Evolutionary conservation across 345 rosid genomes (phyloP), one percentile per base, ranked within the genome.

Genomic region (Stellera chamaejasme): DNA sequence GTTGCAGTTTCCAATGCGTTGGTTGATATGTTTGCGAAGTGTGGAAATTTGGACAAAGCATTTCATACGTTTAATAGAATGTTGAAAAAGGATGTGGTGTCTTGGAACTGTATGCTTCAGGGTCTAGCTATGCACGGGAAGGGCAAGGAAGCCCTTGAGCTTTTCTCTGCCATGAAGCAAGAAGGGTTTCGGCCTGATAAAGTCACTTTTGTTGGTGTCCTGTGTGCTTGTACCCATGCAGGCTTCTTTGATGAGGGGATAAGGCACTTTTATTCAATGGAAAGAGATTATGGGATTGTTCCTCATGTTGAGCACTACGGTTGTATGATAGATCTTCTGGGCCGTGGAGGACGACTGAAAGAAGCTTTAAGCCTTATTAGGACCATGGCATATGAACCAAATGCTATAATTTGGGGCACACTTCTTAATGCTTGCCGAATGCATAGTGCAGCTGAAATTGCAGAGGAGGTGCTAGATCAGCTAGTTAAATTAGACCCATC

Each of bases 81-180:
- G 82, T 43, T 58, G 1, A 68, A 70, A 71, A 84, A 73, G 75
- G 94, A 92, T 53, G 59, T 76, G 14, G 77, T 81, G 48, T 86
- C 99, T 11, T 93, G 99, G 99, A 93, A 88, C 75, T 72, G 80
- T 48, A 82, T 93, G 84, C 71, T 93, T 59, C 87, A 82, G 1
- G 96, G 94, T 61, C 69, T 89, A 43, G 99, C 94, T 2, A 75
- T 77, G 77, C 90, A 93, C 39, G 96, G 97, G 13, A 75, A 72
- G 44, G 89, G 89, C n/a, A 69, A 71, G 62, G 59, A 77, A 75
- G 89, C 94, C 2, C 84, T 93, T 36, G 28, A 70, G 67, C 73
- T 86, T 60, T 89, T 86, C 43, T 78, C 79, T 53, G 75, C 69
- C 57, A 86, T 92, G 98, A 69, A 67, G 62, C 72, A 52, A 51